phyloP scores from a whole-genome alignment of 768 basidiomycete species.

The Cantharellus anzutake region DNA sequence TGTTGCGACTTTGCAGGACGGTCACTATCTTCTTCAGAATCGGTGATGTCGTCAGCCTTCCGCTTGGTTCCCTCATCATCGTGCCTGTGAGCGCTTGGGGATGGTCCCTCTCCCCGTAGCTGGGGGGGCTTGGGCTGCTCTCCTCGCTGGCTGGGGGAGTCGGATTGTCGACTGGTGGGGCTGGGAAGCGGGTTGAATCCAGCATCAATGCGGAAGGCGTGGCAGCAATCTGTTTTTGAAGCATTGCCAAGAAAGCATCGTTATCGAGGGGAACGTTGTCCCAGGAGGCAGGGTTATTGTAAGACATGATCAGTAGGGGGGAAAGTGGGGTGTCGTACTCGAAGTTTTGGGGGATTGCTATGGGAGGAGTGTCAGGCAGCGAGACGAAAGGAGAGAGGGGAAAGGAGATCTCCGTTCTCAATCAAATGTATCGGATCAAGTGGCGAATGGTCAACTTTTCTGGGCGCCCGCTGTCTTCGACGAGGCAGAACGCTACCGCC shows the following conservation, averaged over 20 bases:
- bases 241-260: slow-evolving; percentile 56
- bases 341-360: neutral
- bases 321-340: too few species aligned
- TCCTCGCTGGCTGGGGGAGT: slow-evolving; percentile 52
- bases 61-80: slow-evolving; percentile 43
- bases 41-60: slow-evolving; percentile 35
- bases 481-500: too few species aligned
- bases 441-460: neutral
- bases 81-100: slow-evolving; percentile 13
- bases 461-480: neutral
- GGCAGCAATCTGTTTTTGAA: slow-evolving; percentile 48
- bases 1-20: slow-evolving; percentile 13
- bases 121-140: slow-evolving; percentile 61
- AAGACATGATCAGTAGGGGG: neutral
- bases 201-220: slow-evolving; percentile 25
- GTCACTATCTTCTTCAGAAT: slow-evolving; percentile 27
- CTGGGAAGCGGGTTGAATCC: slow-evolving; percentile 2
- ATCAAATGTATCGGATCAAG: neutral
- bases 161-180: slow-evolving; percentile 7
- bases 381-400: neutral
- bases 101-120: slow-evolving; percentile 15
- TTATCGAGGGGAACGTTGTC: slow-evolving; percentile 18
- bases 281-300: neutral
- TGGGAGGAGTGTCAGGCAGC: neutral
- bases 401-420: neutral